Base-by-base conservation (phyloP, 768 basidiomycete species). In the Pholiota conissans region DNA sequence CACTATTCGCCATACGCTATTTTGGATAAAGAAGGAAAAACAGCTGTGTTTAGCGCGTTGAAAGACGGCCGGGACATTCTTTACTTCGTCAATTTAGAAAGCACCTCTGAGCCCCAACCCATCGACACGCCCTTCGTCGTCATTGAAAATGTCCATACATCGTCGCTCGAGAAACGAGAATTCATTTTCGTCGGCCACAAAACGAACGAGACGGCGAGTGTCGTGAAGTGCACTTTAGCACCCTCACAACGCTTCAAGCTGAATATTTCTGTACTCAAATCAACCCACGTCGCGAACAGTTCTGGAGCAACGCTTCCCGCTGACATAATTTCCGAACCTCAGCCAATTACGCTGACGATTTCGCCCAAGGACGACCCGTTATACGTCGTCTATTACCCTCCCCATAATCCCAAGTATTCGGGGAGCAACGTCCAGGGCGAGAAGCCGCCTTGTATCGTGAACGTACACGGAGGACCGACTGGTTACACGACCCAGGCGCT, bases 391-490 rank as follows among this genome's bases (percentile, higher is more conserved):
- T 89, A 80, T 65, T 89, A 88, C 62, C 75, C 83, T 0, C 91
- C 91, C 0, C 78, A 73, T 49, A 91, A 91, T 64, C 85, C 87
- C 0, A 66, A 73, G 0, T 91, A 85, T 61, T 63, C 69, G 1
- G 85, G 80, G 0, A 73, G 78, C 3, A 80, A 69, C 40, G 64
- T 77, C 6, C 60, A 63, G 0, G 79, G 75, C 3, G 86, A 89
- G 68, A 78, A 76, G 49, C 91, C 91, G 0, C 91, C 91, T 8
- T 84, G 83, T 55, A 75, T 91, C 7, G 72, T 90, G 11, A 63
- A 76, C 32, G 79, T 80, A 4, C 91, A 93, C 58, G 91, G 91
- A 0, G 91, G 91, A 0, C 91, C 92, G 0, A 91, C 89, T 0
- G 63, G 62, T 2, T 68, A 75, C 3, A 72, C 74, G 3, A 18